Base-by-base conservation (phyloP, 2,329 filamentous ascomycete species). In the Talaromyces sp. region DNA sequence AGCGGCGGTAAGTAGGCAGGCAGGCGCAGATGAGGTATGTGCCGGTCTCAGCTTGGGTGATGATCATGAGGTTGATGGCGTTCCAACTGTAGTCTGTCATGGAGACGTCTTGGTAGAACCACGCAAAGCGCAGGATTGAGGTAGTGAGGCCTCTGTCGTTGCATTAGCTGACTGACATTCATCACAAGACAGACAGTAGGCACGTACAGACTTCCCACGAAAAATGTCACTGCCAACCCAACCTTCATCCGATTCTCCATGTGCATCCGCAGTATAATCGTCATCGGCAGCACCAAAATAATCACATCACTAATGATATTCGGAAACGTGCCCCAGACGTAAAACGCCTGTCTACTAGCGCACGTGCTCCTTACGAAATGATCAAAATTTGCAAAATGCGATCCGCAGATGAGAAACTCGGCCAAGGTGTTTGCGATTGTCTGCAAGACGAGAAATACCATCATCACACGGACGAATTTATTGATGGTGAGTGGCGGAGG, bases 291-390 rank as follows among this genome's bases (percentile, higher is more conserved):
- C n/a, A 52, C 35, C 59, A 61, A 16, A 5, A 61, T 61, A 13
- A 61, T 35, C 10, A 50, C 45, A 61, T 61, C 59, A 16, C 24
- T 31, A 19, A 61, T 22, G 3, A 61, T 61, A 41, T 61, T 61
- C 24, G 47, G 47, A 31, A 52, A 52, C 24, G 47, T 37, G 54
- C 54, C 47, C 47, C 47, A 52, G 14, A 52, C 47, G 9, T 52
- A 52, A 52, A 52, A 52, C 14, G 47, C 24, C 47, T 52, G 24
- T 31, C 47, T 27, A 52, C 47, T 52, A 3, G 24, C 8, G 10
- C 47, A 52, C 2, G 47, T 52, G n/a, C 22, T 52, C 13, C 47
- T 14, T 2, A 52, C 47, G 16, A 16, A 52, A 31, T 52, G 24
- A 31, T 52, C 47, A 16, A 52, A 52, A 27, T 52, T 31, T 7